phyloP scores from a whole-genome alignment of 1,139 yeast genomes.

The Barnettozyma hawaiiensis region DNA sequence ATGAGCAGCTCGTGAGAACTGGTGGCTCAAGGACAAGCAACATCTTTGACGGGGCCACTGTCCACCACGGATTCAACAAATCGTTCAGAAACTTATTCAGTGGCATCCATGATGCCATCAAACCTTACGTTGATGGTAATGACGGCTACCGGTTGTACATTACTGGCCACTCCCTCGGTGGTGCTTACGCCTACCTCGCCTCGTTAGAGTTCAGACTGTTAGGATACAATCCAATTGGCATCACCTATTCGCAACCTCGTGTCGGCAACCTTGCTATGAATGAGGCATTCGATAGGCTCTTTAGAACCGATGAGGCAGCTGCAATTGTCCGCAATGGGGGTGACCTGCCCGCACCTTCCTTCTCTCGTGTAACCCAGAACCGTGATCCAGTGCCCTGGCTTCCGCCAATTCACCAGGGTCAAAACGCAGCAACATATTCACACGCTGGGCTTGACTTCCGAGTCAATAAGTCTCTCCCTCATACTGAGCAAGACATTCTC shows the following conservation, averaged over 20 bases:
- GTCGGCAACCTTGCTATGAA: constrained; percentile 49
- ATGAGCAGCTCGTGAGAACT: constrained; percentile 5
- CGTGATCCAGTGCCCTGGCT: constrained; percentile 51
- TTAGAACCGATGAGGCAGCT: constrained; percentile 32
- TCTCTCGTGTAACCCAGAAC: constrained; percentile 47
- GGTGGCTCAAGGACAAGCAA: constrained; percentile 4
- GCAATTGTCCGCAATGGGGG: constrained; percentile 29
- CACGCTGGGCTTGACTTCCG: constrained; percentile 37
- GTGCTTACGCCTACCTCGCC: constrained; percentile 55
- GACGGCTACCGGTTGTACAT: constrained; percentile 45
- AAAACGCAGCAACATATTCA: constrained; percentile 27
- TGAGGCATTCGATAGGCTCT: constrained; percentile 43
- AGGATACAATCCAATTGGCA: constrained; percentile 47
- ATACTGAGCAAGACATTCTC: background rate
- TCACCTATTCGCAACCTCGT: constrained; percentile 60
- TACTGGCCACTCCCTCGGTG: constrained; percentile 73
- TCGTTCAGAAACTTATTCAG: constrained; percentile 37
- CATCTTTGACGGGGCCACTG: constrained; percentile 36
- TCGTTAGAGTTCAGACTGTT: constrained; percentile 53
- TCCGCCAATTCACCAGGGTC: constrained; percentile 37
- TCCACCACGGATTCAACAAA: constrained; percentile 51
- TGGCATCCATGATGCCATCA: constrained; percentile 32
- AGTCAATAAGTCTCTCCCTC: background rate
- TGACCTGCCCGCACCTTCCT: constrained; percentile 24
- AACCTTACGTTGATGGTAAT: constrained; percentile 30